Percentiles rank a stretch among this genome's conserved stretches.
Conservation (phyloP, 306 rosid genomes). For the Styphnolobium japonicum region DNA sequence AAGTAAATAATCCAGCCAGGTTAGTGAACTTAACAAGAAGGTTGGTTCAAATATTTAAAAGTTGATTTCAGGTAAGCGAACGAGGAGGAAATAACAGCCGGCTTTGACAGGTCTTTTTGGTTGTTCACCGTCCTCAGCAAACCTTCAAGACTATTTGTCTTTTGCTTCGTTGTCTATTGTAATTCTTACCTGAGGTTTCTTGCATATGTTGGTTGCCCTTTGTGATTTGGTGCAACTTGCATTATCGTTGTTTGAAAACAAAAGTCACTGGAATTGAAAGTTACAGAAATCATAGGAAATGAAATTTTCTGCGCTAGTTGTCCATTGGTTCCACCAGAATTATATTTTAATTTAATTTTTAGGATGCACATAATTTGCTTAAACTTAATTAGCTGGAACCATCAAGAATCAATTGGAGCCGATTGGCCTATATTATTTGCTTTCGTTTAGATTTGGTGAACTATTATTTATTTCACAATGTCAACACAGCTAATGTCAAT, state of each 20-base stretch:
- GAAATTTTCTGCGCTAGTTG: background rate
- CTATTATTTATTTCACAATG: background rate
- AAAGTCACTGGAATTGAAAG: background rate
- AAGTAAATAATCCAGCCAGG: background rate
- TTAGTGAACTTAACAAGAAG: conserved; percentile 7
- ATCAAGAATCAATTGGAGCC: background rate
- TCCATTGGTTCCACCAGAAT: background rate
- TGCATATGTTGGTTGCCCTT: background rate
- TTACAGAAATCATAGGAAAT: background rate
- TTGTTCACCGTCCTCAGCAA: conserved; percentile 34
- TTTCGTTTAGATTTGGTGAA: background rate
- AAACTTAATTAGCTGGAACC: background rate
- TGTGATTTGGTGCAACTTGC: conserved; percentile 7
- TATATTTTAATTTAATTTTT: background rate
- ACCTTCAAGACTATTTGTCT: conserved; percentile 22
- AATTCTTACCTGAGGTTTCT: background rate
- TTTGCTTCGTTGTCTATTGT: background rate
- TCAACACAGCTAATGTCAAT: background rate
- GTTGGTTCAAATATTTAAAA: background rate
- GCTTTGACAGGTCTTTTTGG: background rate
- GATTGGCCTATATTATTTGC: background rate
- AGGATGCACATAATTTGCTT: background rate
- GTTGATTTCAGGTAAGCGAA: conserved; percentile 25
- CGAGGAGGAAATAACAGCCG: conserved; percentile 8
- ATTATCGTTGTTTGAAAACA: background rate